These are phyloP conservation scores for Xylariaceae sp. DNA, from an alignment of 2,329 filamentous ascomycete species.

Conservation along the genomic window DNA sequence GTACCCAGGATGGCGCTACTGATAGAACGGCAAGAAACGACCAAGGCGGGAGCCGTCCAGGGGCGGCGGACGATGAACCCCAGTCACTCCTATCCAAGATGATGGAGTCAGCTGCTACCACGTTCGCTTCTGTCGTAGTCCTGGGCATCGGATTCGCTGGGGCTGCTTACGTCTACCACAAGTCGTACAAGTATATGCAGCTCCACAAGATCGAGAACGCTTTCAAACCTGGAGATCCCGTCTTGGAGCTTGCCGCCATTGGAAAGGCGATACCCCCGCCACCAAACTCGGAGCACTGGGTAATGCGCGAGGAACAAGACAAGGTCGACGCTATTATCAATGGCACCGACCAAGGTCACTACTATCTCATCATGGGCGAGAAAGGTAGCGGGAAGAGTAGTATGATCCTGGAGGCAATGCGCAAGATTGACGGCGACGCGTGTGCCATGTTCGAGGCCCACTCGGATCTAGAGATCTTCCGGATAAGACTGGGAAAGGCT, in stretches of 20 bases:
- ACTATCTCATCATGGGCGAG: conserved; percentile 87
- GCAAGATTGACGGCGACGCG: conserved; percentile 81
- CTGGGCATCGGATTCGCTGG: conserved; percentile 60
- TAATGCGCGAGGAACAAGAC: conserved; percentile 75
- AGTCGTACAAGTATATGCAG: conserved; percentile 83
- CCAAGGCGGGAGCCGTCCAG: conserved; percentile 2
- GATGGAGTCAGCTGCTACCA: conserved; percentile 70
- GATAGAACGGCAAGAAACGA: background rate
- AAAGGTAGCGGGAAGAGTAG: conserved; percentile 96
- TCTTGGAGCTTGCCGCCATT: conserved; percentile 72
- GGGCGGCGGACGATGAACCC: conserved; percentile 19
- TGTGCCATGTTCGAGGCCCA: conserved; percentile 97
- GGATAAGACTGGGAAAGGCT: conserved; percentile 85
- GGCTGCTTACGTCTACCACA: conserved; percentile 75
- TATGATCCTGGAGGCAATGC: conserved; percentile 94
- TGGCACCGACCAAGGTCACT: conserved; percentile 72
- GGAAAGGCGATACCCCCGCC: conserved; percentile 50
- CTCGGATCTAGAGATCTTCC: conserved; percentile 90
- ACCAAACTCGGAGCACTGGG: conserved; percentile 63
- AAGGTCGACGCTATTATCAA: conserved; percentile 78
- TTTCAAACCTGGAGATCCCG: conserved; percentile 87
- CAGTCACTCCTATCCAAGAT: conserved; percentile 53
- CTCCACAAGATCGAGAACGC: conserved; percentile 90
- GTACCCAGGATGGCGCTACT: conserved; percentile 1
- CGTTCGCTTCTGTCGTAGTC: conserved; percentile 69